Conservation (phyloP, 1,139 yeast species). For the Lodderomyces jiufengensis region DNA sequence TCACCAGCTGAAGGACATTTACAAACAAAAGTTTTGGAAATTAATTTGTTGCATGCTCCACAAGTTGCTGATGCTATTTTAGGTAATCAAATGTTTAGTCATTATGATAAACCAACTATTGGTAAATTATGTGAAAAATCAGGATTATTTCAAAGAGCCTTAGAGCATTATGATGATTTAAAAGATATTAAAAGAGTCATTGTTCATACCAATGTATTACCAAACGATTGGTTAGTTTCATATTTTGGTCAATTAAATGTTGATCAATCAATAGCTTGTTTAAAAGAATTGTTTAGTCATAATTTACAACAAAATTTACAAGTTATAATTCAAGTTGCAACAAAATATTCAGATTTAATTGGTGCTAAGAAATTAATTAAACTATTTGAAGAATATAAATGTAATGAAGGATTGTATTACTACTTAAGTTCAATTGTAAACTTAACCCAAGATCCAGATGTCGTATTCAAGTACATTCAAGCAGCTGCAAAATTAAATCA, state of each 20-base stretch:
- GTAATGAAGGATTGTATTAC: conserved; percentile 90
- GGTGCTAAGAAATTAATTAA: conserved; percentile 84
- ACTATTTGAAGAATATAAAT: conserved; percentile 88
- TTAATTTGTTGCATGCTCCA: conserved; percentile 92
- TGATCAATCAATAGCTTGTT: conserved; percentile 86
- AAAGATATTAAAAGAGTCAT: conserved; percentile 94
- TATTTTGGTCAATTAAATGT: conserved; percentile 94
- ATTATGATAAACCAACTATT: conserved; percentile 89
- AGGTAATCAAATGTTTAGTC: conserved; percentile 94
- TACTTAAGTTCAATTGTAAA: conserved; percentile 91
- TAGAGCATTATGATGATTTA: conserved; percentile 91
- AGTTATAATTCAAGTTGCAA: conserved; percentile 93
- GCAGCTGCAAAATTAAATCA: conserved; percentile 91
- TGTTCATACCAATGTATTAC: conserved; percentile 80
- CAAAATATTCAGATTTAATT: conserved; percentile 90
- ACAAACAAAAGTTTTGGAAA: conserved; percentile 92
- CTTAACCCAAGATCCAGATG: conserved; percentile 90
- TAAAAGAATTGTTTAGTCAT: conserved; percentile 78
- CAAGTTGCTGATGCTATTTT: conserved; percentile 99
- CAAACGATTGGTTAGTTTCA: conserved; percentile 89
- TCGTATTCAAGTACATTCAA: conserved; percentile 92
- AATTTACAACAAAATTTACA: conserved; percentile 88
- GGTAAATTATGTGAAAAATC: conserved; percentile 93
- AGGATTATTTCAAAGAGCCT: conserved; percentile 89
- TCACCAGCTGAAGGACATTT: conserved; percentile 93